Evolutionary conservation across 2,329 filamentous ascomycete species (phyloP).

Genomic region (Trichoderma sp.): DNA sequence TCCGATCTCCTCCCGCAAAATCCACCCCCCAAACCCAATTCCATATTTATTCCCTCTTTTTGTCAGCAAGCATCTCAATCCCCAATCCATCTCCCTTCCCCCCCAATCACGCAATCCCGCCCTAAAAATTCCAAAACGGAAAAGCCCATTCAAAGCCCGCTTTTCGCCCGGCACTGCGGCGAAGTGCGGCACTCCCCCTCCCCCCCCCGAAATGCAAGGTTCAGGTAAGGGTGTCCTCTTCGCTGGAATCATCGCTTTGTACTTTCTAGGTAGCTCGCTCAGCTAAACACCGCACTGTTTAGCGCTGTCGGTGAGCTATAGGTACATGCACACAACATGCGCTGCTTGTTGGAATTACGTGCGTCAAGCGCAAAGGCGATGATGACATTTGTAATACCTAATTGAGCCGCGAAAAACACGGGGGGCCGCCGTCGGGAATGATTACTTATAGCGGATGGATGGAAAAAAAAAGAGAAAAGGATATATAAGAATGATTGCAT

Average conservation of each 20-base stretch:
- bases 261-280: not conserved
- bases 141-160: not conserved
- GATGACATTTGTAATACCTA: constrained; percentile 17
- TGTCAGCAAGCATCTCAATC: not conserved
- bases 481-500: not conserved
- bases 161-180: not conserved
- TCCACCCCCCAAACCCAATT: not conserved
- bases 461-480: not conserved
- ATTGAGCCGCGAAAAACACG: not conserved
- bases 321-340: not conserved
- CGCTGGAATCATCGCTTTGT: not conserved
- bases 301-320: not conserved
- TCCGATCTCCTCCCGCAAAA: too few relatives aligned
- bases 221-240: too few relatives aligned
- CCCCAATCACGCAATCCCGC: constrained; percentile 8
- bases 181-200: not conserved
- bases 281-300: not conserved
- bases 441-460: not conserved
- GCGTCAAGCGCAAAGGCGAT: not conserved
- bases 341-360: not conserved
- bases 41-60: not conserved
- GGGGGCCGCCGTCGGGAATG: not conserved
- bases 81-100: not conserved
- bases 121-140: not conserved
- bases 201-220: too few relatives aligned